A percentile compares a stretch with the other conserved stretches of the same genome.
Conservation (phyloP, 768 basidiomycete genomes). For the Pleurotus salmoneostramineus region DNA sequence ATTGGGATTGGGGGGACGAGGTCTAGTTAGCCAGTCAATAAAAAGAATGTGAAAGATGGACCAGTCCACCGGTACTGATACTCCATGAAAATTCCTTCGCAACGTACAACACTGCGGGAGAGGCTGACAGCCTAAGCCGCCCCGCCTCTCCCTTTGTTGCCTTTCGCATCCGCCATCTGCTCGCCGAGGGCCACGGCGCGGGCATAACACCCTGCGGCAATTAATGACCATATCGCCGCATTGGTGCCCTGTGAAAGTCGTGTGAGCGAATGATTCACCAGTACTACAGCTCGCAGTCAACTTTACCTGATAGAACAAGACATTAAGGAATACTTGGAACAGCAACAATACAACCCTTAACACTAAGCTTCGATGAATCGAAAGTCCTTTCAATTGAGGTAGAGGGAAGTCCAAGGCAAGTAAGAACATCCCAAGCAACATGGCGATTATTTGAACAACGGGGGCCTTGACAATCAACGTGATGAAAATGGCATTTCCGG, state of each 20-base stretch:
- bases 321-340: slow-evolving; percentile 56
- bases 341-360: slow-evolving; percentile 60
- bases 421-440: slow-evolving; percentile 56
- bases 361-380: slow-evolving; percentile 63
- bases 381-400: slow-evolving; percentile 48
- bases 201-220: slow-evolving; percentile 64
- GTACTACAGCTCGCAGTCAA: not conserved
- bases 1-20: too few relatives aligned
- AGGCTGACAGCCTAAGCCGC: slow-evolving; percentile 38
- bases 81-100: slow-evolving; percentile 2
- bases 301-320: slow-evolving; percentile 78
- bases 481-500: slow-evolving; percentile 59
- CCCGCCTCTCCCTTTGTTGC: slow-evolving; percentile 55
- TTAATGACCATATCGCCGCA: slow-evolving; percentile 73
- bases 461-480: slow-evolving; percentile 75
- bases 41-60: slow-evolving; percentile 5
- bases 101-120: slow-evolving; percentile 3
- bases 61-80: slow-evolving; percentile 9
- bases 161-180: slow-evolving; percentile 60
- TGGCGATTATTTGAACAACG: slow-evolving; percentile 64
- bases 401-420: slow-evolving; percentile 72
- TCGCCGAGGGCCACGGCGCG: slow-evolving; percentile 69
- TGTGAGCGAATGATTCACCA: not conserved
- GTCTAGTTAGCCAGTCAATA: not conserved
- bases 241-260: slow-evolving; percentile 71